phyloP scores from a whole-genome alignment of 2,329 filamentous ascomycete species.

The Ophiobolus disseminans region DNA sequence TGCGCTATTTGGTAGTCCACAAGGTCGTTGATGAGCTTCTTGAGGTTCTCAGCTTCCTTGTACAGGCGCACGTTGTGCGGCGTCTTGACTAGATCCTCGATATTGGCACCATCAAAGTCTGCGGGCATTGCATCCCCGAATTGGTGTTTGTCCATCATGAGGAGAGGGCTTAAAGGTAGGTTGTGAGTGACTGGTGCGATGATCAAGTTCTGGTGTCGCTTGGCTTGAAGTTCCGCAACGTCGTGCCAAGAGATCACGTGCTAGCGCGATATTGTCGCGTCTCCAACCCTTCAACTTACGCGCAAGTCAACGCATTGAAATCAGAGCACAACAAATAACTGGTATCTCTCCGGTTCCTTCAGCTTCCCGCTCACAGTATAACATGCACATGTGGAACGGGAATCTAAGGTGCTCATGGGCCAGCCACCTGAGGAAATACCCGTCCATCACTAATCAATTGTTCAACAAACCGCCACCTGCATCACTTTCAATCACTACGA shows the following conservation, averaged over 20 bases:
- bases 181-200: not conserved
- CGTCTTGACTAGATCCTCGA: conserved; percentile 36
- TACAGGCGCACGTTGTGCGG: conserved; percentile 40
- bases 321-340: too few relatives aligned
- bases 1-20: conserved; percentile 41
- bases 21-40: conserved; percentile 39
- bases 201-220: too few relatives aligned
- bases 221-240: not conserved
- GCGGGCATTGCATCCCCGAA: conserved; percentile 15
- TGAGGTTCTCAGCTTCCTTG: conserved; percentile 42
- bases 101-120: conserved; percentile 30
- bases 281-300: not conserved
- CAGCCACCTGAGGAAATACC: too few relatives aligned
- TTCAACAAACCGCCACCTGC: too few relatives aligned
- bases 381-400: too few relatives aligned
- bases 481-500: too few relatives aligned
- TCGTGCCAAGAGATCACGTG: conserved; percentile 5
- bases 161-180: not conserved
- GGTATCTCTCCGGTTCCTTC: too few relatives aligned
- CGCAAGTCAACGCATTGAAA: too few relatives aligned
- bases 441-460: too few relatives aligned
- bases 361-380: too few relatives aligned
- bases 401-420: too few relatives aligned
- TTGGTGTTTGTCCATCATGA: not conserved
- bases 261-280: conserved; percentile 2